Percentiles rank a stretch among this genome's conserved stretches.
Evolutionary conservation across 768 basidiomycete species (phyloP).

Genomic region (Lanmaoa rubissima): DNA sequence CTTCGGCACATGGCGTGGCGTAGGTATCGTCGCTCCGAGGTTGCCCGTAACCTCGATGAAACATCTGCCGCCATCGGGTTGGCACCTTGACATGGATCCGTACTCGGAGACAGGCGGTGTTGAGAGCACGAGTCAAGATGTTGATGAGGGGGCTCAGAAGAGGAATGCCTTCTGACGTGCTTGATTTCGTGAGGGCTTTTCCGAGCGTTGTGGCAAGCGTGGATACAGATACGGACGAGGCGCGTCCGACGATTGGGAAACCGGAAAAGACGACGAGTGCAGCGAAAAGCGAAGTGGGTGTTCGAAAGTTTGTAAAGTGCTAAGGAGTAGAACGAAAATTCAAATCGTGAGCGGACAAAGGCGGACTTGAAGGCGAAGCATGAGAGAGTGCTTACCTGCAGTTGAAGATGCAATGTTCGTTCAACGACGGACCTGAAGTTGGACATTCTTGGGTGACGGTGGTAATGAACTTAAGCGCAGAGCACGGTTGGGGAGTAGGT

Average conservation of each 20-base stretch:
- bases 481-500: not conserved
- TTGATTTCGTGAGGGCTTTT: slow-evolving; percentile 3
- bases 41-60: not conserved
- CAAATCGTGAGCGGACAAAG: not conserved
- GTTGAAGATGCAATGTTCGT: slow-evolving; percentile 2
- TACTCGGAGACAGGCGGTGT: slow-evolving; percentile 14
- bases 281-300: slow-evolving; percentile 1
- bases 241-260: slow-evolving; percentile 5
- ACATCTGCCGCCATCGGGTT: slow-evolving; percentile 8
- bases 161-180: not conserved
- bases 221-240: not conserved
- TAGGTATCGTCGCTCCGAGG: slow-evolving; percentile 15
- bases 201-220: slow-evolving; percentile 3
- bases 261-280: slow-evolving; percentile 12
- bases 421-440: slow-evolving; percentile 13
- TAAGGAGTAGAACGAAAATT: not conserved
- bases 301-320: slow-evolving; percentile 3
- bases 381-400: slow-evolving; percentile 7
- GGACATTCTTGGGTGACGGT: not conserved
- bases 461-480: not conserved
- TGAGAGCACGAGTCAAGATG: slow-evolving; percentile 13
- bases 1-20: slow-evolving; percentile 24
- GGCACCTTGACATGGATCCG: slow-evolving; percentile 11
- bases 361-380: not conserved
- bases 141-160: slow-evolving; percentile 8